Conservation (phyloP, 345 rosid species). For the Melaleuca alternifolia region DNA sequence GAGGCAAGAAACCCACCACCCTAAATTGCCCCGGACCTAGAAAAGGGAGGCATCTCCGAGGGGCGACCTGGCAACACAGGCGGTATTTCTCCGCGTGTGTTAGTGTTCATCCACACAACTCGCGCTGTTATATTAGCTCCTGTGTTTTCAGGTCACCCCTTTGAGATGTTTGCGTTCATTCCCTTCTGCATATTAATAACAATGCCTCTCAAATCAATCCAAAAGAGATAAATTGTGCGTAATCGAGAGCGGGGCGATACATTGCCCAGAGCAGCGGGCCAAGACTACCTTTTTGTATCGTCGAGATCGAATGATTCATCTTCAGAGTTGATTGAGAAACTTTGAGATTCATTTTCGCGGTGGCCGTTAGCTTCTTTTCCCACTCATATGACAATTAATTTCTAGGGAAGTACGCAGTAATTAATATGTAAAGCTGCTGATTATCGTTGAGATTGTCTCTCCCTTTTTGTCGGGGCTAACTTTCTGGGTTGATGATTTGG, state of each 20-base stretch:
- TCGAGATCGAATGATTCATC: neutral
- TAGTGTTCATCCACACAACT: neutral
- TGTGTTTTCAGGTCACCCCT: slow-evolving; percentile 3
- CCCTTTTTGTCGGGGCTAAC: neutral
- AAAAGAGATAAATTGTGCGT: rapidly evolving
- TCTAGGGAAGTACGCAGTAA: neutral
- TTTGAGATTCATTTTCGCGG: neutral
- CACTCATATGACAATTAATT: neutral
- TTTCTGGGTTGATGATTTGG: neutral
- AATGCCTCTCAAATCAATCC: neutral
- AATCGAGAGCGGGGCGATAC: neutral
- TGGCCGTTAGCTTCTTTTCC: neutral
- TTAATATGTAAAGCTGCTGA: neutral
- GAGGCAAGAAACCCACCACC: neutral
- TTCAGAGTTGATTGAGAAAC: neutral
- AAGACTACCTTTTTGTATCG: too few relatives aligned
- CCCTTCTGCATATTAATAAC: rapidly evolving
- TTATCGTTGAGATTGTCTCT: neutral
- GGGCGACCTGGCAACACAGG: neutral
- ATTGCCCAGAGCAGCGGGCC: too few relatives aligned
- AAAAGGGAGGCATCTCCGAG: neutral
- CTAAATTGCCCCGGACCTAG: neutral
- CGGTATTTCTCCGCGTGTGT: neutral
- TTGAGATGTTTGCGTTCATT: neutral
- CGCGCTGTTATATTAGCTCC: rapidly evolving